Evolutionary conservation across 78 protist species (phyloP).

Genomic region (Dictyostelium purpureum): DNA sequence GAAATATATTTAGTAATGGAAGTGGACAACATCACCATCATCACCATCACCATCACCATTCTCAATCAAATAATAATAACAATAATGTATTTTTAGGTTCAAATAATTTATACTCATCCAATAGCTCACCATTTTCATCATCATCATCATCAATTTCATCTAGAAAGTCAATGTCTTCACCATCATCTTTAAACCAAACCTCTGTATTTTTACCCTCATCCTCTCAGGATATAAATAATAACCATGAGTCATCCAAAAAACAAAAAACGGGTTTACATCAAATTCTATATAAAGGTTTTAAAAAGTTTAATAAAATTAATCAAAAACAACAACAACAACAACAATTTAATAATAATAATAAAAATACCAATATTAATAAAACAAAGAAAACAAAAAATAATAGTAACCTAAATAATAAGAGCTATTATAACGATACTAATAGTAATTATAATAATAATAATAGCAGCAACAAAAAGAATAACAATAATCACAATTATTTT

Average conservation of each 20-base stretch:
- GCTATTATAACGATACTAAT: not conserved
- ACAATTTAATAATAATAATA: not conserved
- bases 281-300: no score
- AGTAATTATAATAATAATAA: not conserved
- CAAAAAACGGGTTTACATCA: no score
- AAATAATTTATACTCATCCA: not conserved
- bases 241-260: no score
- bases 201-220: not conserved
- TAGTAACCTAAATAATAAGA: not conserved
- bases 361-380: not conserved
- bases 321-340: not conserved
- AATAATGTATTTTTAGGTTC: not conserved
- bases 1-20: not conserved
- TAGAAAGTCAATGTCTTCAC: conserved; percentile 1
- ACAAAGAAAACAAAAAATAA: not conserved
- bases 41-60: not conserved
- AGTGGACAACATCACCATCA: not conserved
- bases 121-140: conserved; percentile 4
- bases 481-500: not conserved
- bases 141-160: conserved; percentile 3
- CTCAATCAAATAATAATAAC: not conserved
- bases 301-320: not conserved
- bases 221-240: not conserved
- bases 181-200: not conserved
- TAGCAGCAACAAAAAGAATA: not conserved